Evolutionary conservation across 768 basidiomycete species (phyloP), one percentile per base, ranked within the genome.

Genomic region (Termitomyces sp.): DNA sequence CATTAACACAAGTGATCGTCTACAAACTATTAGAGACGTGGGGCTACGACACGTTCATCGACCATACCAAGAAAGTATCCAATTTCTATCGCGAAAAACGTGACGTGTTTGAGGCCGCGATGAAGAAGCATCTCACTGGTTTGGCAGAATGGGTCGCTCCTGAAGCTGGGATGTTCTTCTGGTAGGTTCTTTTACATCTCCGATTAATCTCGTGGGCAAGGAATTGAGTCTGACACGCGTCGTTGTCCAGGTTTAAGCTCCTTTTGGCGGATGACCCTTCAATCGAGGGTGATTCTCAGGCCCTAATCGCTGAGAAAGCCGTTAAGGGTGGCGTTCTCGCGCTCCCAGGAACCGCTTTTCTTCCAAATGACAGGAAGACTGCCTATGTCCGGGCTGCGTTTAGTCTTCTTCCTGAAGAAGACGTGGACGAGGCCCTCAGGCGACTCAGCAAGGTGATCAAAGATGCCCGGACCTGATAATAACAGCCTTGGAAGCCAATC

Each of bases 131-230:
- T 67, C 80, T 95, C 17, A 73, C 75, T 37, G 90, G 84, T 3
- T 72, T 94, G 40, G 91, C 83, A 15, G 81, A 86, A 70, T 88
- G 85, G 86, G 71, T 66, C 42, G 68, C 73, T 0, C 89, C 89
- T 5, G 80, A 84, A 63, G 82, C 87, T n/a, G 87, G 89, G 54
- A 91, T 95, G 90, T 95, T 94, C 75, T 83, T 91, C 68, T 94
- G 90, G 88, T 82, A 49, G 10, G 84, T 74, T 65, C 5, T 19
- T 33, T 42, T 56, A 67, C 64, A 54, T 54, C 7, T 23, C 5
- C 21, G 5, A 23, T 64, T 8, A 23, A 19, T 7, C 15, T 12
- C 46, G 37, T 28, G 19, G 37, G 21, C 7, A 49, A n/a, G 19
- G 17, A 28, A 26, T 5, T n/a, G 7, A 8, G 21, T 31, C 37